A percentile compares a stretch with the other conserved stretches of the same genome.
These are phyloP conservation scores for Talaromyces proteolyticus DNA, from an alignment of 495 filamentous ascomycete species.

Conservation along the genomic window DNA sequence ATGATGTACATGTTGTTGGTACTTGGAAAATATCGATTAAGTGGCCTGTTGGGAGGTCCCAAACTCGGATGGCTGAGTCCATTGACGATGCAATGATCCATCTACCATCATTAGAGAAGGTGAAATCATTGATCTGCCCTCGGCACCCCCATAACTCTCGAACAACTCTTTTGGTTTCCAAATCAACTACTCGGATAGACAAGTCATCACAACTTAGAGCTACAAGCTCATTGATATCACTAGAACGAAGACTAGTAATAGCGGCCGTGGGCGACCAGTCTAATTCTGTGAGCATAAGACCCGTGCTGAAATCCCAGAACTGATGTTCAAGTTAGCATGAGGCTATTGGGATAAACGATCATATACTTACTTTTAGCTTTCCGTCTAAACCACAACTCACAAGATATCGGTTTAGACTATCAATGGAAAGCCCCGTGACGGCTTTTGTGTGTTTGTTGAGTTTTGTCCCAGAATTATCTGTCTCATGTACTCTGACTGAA, in stretches of 20 bases:
- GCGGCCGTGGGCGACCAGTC: conserved; percentile 80
- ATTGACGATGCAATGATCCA: conserved; percentile 89
- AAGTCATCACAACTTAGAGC: conserved; percentile 87
- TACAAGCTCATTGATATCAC: conserved; percentile 75
- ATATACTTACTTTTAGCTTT: conserved; percentile 64
- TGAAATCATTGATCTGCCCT: conserved; percentile 77
- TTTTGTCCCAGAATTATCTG: no score
- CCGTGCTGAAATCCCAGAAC: conserved; percentile 91
- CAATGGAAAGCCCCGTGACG: conserved; percentile 79
- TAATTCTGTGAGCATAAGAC: conserved; percentile 70
- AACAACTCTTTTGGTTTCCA: conserved; percentile 82
- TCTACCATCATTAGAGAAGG: conserved; percentile 86
- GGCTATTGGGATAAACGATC: not conserved
- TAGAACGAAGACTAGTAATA: conserved; percentile 69
- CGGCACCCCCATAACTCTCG: conserved; percentile 88
- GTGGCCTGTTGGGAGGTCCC: conserved; percentile 94
- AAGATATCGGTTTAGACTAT: conserved; percentile 74
- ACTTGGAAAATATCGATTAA: conserved; percentile 84
- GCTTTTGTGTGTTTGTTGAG: conserved; percentile 71
- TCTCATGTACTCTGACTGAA: no score
- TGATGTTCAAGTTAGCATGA: conserved; percentile 13
- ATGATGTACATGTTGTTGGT: conserved; percentile 65
- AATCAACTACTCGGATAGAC: conserved; percentile 82
- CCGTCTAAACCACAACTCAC: conserved; percentile 87
- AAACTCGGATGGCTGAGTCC: conserved; percentile 77